These are phyloP conservation scores for Aphanomyces stellatus DNA, from an alignment of 352 stramenopile species.

Conservation along the genomic window DNA sequence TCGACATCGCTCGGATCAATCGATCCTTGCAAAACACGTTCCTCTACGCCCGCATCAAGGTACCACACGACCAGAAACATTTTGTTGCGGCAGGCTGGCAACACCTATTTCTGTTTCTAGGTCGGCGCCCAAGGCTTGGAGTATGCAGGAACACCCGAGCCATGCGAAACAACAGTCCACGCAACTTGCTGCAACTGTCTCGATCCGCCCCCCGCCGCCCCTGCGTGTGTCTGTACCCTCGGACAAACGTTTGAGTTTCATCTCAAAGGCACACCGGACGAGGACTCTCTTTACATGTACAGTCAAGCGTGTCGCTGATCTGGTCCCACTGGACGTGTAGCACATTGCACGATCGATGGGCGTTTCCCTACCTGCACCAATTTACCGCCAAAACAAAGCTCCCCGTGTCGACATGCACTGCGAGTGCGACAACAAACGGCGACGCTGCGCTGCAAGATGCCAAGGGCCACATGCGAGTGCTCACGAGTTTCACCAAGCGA, in stretches of 20 bases:
- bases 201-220: not conserved
- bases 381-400: not conserved
- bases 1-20: not conserved
- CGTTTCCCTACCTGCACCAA: conserved; percentile 1
- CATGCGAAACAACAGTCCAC: not conserved
- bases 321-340: not conserved
- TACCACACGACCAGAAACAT: too few species aligned
- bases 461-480: not conserved
- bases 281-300: conserved; percentile 1
- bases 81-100: too few species aligned
- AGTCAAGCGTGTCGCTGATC: too few species aligned
- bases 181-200: not conserved
- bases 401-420: not conserved
- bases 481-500: not conserved
- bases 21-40: too few species aligned
- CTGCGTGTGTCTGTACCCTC: not conserved
- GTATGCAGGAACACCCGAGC: not conserved
- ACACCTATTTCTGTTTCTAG: not conserved
- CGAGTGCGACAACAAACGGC: not conserved
- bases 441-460: not conserved
- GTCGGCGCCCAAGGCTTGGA: not conserved
- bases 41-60: not conserved
- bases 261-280: not conserved
- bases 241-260: conserved; percentile 10
- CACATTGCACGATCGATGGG: not conserved